Conservation (phyloP, 1,139 yeast species). For the Yamadazyma pseudoaaseri region DNA sequence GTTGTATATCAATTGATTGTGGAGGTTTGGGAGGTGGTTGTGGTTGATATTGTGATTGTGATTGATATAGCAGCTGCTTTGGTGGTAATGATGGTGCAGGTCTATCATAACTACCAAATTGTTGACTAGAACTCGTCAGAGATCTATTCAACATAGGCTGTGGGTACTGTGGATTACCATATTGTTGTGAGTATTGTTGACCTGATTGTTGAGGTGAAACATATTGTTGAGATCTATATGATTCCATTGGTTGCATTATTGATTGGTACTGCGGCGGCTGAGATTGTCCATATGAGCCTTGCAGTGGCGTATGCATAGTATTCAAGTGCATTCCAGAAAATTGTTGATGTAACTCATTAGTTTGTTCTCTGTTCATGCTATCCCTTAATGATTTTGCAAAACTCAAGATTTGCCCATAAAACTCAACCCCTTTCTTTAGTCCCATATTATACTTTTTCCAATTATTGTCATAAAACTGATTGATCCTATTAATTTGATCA, state of each 20-base stretch:
- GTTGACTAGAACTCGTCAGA: conserved; percentile 7
- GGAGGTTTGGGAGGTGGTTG: conserved; percentile 4
- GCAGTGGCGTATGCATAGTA: conserved; percentile 8
- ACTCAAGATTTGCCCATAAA: conserved; percentile 56
- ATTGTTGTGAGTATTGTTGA: conserved; percentile 7
- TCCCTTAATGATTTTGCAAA: conserved; percentile 31
- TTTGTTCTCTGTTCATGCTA: conserved; percentile 5
- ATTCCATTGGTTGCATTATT: not conserved
- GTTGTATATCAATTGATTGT: conserved; percentile 5
- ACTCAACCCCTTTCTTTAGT: conserved; percentile 55
- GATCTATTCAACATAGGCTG: conserved; percentile 13
- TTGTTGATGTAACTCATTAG: conserved; percentile 3
- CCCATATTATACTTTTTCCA: conserved; percentile 66
- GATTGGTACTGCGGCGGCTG: not conserved
- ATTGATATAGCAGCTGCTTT: conserved; percentile 8
- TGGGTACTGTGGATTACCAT: conserved; percentile 3
- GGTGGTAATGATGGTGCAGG: conserved; percentile 14
- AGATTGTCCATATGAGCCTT: not conserved
- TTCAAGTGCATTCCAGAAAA: conserved; percentile 11
- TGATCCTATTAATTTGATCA: conserved; percentile 37
- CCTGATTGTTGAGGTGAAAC: conserved; percentile 1
- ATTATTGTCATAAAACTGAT: conserved; percentile 46
- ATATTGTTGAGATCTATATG: not conserved
- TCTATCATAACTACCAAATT: conserved; percentile 6
- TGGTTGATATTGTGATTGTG: conserved; percentile 7